phyloP scores from a whole-genome alignment of 805 yeast species.

The Pichia rugopelliculosa region DNA sequence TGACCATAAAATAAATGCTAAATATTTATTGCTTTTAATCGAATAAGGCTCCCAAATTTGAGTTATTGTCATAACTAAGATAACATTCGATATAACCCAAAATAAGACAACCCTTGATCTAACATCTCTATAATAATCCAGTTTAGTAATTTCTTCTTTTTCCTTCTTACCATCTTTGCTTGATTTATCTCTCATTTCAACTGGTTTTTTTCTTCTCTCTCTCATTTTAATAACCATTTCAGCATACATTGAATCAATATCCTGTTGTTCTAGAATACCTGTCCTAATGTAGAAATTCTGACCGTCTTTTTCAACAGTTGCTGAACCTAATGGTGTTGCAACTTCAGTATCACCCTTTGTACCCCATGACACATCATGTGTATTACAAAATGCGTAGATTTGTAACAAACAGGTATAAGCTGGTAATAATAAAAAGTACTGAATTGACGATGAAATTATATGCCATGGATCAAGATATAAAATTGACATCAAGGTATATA shows the following conservation, averaged over 20 bases:
- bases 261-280: conserved; percentile 64
- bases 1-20: conserved; percentile 83
- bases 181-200: conserved; percentile 38
- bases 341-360: conserved; percentile 88
- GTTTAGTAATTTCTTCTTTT: conserved; percentile 38
- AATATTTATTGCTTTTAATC: conserved; percentile 61
- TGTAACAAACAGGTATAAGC: conserved; percentile 88
- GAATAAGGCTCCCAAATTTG: conserved; percentile 71
- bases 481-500: conserved; percentile 74
- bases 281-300: conserved; percentile 69
- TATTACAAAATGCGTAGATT: conserved; percentile 94
- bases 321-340: conserved; percentile 65
- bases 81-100: conserved; percentile 83
- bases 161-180: conserved; percentile 30
- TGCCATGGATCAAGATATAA: conserved; percentile 97
- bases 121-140: conserved; percentile 90
- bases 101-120: conserved; percentile 90
- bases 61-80: conserved; percentile 79
- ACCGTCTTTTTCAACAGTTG: conserved; percentile 73
- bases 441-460: conserved; percentile 75
- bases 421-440: conserved; percentile 85
- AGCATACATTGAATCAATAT: conserved; percentile 76
- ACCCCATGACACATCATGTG: conserved; percentile 99
- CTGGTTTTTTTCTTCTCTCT: conserved; percentile 57
- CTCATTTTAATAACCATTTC: conserved; percentile 67